phyloP scores from a whole-genome alignment of 257 asterid species.

The Solanum habrochaites region DNA sequence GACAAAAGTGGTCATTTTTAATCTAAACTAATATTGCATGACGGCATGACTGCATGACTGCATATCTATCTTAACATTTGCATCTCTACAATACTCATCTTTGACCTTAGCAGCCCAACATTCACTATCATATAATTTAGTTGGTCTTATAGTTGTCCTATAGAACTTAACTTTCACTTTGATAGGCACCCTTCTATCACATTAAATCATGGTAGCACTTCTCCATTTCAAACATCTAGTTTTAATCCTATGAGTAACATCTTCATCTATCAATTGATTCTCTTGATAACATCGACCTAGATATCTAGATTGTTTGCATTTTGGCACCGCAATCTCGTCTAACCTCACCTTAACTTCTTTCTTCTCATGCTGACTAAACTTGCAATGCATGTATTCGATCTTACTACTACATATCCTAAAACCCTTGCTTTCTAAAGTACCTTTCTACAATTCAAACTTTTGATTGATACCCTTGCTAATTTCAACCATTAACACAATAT shows the following conservation, averaged over 20 bases:
- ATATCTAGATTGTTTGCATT: background rate
- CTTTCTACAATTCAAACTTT: background rate
- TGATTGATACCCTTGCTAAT: background rate
- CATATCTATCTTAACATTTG: background rate
- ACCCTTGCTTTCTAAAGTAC: background rate
- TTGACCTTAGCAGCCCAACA: background rate
- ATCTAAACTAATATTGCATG: background rate
- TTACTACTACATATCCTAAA: background rate
- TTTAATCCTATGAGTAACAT: background rate
- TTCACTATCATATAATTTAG: background rate
- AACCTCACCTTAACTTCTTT: background rate
- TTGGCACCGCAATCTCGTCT: background rate
- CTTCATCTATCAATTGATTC: background rate
- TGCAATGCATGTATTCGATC: background rate
- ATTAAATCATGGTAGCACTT: background rate
- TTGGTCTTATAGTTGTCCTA: background rate
- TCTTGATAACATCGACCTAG: background rate
- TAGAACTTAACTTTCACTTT: background rate
- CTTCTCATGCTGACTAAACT: background rate
- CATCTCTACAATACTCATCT: background rate
- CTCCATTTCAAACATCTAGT: background rate
- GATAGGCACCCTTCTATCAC: background rate
- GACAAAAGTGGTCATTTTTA: background rate
- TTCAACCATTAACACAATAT: background rate
- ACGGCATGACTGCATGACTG: background rate